Base-by-base conservation (phyloP, 257 asterid genomes). In the Gardenia jasminoides region DNA sequence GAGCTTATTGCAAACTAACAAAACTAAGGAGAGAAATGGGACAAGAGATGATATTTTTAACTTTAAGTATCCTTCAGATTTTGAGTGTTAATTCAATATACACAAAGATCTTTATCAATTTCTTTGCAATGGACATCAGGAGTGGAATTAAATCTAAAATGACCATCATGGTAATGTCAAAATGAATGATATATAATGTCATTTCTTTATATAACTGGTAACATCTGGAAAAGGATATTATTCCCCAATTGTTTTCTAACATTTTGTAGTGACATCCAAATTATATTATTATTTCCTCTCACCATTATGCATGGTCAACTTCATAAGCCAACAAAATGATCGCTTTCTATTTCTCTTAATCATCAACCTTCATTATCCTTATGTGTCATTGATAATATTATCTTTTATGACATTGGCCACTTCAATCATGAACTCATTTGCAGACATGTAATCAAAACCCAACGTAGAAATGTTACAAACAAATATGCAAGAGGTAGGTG, bases 391-490 rank as follows among this genome's bases (percentile, higher is more conserved):
- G 66, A 73, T 19, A 15, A 33, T 52, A 12, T 26, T 48, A 0
- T 68, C 15, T 31, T 56, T 48, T 12, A 26, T 50, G 31, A 79
- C 67, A 72, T 71, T 36, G 66, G 28, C 22, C 79, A 28, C 46
- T 75, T 68, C 70, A 76, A 39, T 68, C 70, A 80, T 71, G 66
- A 79, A 56, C 67, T 69, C 24, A 65, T 36, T 17, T 36, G 48
- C 48, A 67, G 10, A 33, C 47, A 67, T 17, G 22, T 36, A 17
- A 65, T 65, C 70, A 65, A 41, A 3, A 3, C 70, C 70, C 70
- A 9, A 61, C 17, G 67, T n/a, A 12, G 36, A 10, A 24, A 7
- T 61, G 24, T 54, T 17, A 54, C 61, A 0, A 65, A 65, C 22
- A 30, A 30, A 65, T 11, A 65, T 65, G 70, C 41, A 30, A 3